A percentile compares a stretch with the other conserved stretches of the same genome.
Evolutionary conservation across 129 eudicot genomes (phyloP).

Genomic region (Smallanthus sonchifolius): DNA sequence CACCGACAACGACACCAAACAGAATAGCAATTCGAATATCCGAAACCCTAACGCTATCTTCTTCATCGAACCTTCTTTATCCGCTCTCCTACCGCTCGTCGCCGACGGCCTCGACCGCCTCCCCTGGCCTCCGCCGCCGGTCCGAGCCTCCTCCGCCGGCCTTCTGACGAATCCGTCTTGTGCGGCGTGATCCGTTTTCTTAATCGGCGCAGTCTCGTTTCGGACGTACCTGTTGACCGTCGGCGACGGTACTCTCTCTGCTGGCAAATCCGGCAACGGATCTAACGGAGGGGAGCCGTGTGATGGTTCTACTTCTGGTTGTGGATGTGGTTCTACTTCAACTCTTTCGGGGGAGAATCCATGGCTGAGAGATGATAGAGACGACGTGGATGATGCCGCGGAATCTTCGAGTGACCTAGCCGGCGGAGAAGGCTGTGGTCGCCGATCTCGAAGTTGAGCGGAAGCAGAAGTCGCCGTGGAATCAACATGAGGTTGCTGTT

Average conservation of each 20-base stretch:
- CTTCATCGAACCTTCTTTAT: slow-evolving; percentile 45
- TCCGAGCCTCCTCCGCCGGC: slow-evolving; percentile 25
- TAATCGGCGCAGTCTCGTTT: slow-evolving; percentile 35
- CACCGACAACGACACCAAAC: slow-evolving; percentile 76
- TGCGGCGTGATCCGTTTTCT: slow-evolving; percentile 29
- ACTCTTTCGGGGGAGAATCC: slow-evolving; percentile 36
- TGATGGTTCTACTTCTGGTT: neutral
- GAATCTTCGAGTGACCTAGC: slow-evolving; percentile 35
- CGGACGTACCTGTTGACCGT: slow-evolving; percentile 34
- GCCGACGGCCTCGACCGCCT: slow-evolving; percentile 26
- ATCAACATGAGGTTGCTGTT: slow-evolving; percentile 11
- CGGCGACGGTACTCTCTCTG: slow-evolving; percentile 21
- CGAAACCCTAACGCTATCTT: slow-evolving; percentile 75
- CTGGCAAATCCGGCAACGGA: slow-evolving; percentile 31
- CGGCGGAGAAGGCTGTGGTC: slow-evolving; percentile 27
- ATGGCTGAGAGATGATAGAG: slow-evolving; percentile 38
- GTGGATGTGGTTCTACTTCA: slow-evolving; percentile 3
- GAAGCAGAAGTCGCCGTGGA: slow-evolving; percentile 23
- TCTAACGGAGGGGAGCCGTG: slow-evolving; percentile 25
- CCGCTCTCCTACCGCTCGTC: slow-evolving; percentile 29
- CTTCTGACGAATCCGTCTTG: slow-evolving; percentile 32
- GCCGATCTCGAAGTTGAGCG: slow-evolving; percentile 32
- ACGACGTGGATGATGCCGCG: slow-evolving; percentile 26
- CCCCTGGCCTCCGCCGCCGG: slow-evolving; percentile 22
- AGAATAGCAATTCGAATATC: slow-evolving; percentile 57